Evolutionary conservation across 2,329 filamentous ascomycete species (phyloP), one percentile per base, ranked within the genome.

Genomic region (Fusarium coicis): DNA sequence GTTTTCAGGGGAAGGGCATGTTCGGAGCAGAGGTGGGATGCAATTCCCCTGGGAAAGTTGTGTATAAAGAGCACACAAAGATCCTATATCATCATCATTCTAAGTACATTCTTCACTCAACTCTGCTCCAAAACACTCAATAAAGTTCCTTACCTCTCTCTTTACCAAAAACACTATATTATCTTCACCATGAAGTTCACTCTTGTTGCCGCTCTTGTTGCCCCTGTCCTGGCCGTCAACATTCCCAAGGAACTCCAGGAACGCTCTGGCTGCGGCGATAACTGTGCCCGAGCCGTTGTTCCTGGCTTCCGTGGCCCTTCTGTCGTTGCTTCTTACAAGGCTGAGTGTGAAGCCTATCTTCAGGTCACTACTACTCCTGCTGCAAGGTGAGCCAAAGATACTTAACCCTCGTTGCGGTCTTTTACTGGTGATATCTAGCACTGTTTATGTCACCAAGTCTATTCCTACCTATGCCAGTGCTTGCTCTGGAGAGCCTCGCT

Each of bases 381-480:
- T 5, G 42, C 69, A n/a, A 71, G 39, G 74, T 75, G 8, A 50
- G 69, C 47, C 18, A 23, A 32, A 9, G 2, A 3, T 32, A 36
- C 6, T 36, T 2, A 4, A 21, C 7, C 9, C 19, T 42, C 8
- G 3, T 14, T 4, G 3, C 6, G 8, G 5, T 15, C 18, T 7
- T 4, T 12, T 12, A 12, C 59, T 74, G 32, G 74, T 23, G 2
- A 23, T 4, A 16, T 23, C 2, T 12, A 76, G 69, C 57, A 76
- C 74, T 44, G 56, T 75, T 15, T 73, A 64, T 28, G 65, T 76
- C 3, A 73, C 68, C 36, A 74, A 73, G 58, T 63, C 74, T 26
- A 44, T 73, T 28, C 74, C 74, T 14, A 73, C 74, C 7, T 76
- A 76, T 40, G 72, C 72, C 11, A 74, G 63, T 32, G 72, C 69